A percentile compares a stretch with the other conserved stretches of the same genome.
phyloP scores from a whole-genome alignment of 2,329 filamentous ascomycete genomes.

The Hymenoscyphus repandus region DNA sequence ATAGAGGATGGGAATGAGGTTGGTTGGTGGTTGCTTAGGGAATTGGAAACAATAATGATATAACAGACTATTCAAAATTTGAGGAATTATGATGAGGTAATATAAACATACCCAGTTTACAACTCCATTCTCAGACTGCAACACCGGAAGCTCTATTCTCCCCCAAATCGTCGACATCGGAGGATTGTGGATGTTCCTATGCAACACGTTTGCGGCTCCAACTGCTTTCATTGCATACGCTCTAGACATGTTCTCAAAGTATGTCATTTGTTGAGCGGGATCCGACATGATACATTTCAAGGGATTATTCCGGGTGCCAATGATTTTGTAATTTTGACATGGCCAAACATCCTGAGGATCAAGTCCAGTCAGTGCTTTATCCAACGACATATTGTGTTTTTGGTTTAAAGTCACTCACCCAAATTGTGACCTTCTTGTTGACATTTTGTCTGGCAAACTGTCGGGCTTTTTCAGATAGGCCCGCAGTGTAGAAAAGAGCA shows the following conservation, averaged over 20 bases:
- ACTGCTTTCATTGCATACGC: constrained; percentile 5
- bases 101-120: no score
- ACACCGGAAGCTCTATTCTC: constrained; percentile 3
- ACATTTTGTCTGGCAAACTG: constrained; percentile 1
- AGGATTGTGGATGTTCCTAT: constrained; percentile 6
- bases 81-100: no score
- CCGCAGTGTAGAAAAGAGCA: constrained; percentile 7
- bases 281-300: constrained; percentile 9
- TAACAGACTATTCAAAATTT: no score
- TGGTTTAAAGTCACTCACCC: neutral
- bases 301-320: neutral
- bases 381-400: no score
- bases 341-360: constrained; percentile 11
- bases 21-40: no score
- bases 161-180: constrained; percentile 8
- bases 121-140: no score
- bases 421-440: constrained; percentile 10
- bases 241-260: constrained; percentile 12
- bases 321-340: constrained; percentile 8
- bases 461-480: constrained; percentile 4
- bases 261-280: neutral
- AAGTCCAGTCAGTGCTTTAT: no score
- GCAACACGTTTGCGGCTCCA: constrained; percentile 4
- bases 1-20: no score
- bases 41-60: no score